Base-by-base conservation (phyloP, 352 stramenopile species). In the Pythium diclinum region DNA sequence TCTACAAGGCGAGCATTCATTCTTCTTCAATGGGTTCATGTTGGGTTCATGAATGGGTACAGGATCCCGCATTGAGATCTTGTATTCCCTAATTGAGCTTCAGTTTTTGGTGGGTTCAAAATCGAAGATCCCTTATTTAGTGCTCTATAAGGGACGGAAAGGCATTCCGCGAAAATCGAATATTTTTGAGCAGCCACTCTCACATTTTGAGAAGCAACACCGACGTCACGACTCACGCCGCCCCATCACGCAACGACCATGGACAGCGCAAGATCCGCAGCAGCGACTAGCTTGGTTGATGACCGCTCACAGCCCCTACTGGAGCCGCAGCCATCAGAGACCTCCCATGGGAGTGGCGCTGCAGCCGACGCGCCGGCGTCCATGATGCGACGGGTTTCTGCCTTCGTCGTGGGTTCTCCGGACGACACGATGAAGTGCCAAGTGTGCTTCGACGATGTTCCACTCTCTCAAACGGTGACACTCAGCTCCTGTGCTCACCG, bases 381-480 rank as follows among this genome's bases (percentile, higher is more conserved):
- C 0, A 49, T 59, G 21, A 7, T 69, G 13, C 38, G 65, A 13
- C 38, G 28, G 28, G 3, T 69, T 0, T 57, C 57, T 4, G 38
- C 52, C 1, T 51, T 54, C 2, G 32, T 58, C 16, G 51, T 10
- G 5, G 42, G 23, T 6, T 30, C 13, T 32, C 10, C 11, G 0
- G 65, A 81, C 28, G 77, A 88, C 61, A 83, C 73, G 10, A 80
- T 87, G 46, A 65, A 80, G 47, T 92, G 83, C 54, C 78, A 87
- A 53, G 87, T 92, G 40, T 92, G 83, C 71, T 81, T 81, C 19
- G 81, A 92, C 33, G 73, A 78, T 48, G 62, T 78, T 5, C 69
- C 75, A 4, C 42, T 79, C 14, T 65, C 68, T 5, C 65, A 71
- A 13, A 70, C 71, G 1, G 71, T 79, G 28, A 40, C 56, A 28